Percentiles rank a stretch among this genome's conserved stretches.
phyloP scores from a whole-genome alignment of 2,329 filamentous ascomycete species.

The Monosporascus sp. region DNA sequence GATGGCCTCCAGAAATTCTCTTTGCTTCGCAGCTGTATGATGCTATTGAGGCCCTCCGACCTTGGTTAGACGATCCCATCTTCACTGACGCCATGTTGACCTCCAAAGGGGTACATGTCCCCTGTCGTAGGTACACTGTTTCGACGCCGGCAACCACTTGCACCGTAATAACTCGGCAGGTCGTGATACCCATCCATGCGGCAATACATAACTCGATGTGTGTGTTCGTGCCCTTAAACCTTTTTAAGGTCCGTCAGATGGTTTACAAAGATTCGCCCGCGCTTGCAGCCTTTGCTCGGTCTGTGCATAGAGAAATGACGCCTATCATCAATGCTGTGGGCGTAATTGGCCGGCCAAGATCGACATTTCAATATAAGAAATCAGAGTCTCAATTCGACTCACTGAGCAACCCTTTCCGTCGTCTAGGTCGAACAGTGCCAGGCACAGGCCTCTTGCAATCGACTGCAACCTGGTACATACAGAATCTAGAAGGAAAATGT shows the following conservation, averaged over 20 bases:
- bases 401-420: constrained; percentile 2
- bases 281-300: constrained; percentile 53
- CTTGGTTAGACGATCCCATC: constrained; percentile 33
- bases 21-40: constrained; percentile 40
- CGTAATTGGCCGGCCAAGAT: constrained; percentile 8
- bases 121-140: constrained; percentile 23
- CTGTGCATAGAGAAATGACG: constrained; percentile 56
- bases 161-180: constrained; percentile 49
- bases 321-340: constrained; percentile 35
- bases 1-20: constrained; percentile 32
- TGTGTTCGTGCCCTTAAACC: constrained; percentile 55
- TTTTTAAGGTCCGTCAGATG: constrained; percentile 63
- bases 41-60: constrained; percentile 31
- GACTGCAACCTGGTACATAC: constrained; percentile 25
- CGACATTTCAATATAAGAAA: constrained; percentile 7
- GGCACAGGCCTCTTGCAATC: constrained; percentile 17
- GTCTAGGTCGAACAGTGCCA: constrained; percentile 3
- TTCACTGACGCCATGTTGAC: constrained; percentile 37
- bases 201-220: constrained; percentile 45
- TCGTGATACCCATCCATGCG: constrained; percentile 57
- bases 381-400: constrained; percentile 4
- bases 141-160: constrained; percentile 17
- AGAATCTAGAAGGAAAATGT: constrained; percentile 16
- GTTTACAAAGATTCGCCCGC: constrained; percentile 49
- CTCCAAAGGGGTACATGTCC: constrained; percentile 32